Conservation (phyloP, 495 filamentous ascomycete species). For the Lepraria neglecta region DNA sequence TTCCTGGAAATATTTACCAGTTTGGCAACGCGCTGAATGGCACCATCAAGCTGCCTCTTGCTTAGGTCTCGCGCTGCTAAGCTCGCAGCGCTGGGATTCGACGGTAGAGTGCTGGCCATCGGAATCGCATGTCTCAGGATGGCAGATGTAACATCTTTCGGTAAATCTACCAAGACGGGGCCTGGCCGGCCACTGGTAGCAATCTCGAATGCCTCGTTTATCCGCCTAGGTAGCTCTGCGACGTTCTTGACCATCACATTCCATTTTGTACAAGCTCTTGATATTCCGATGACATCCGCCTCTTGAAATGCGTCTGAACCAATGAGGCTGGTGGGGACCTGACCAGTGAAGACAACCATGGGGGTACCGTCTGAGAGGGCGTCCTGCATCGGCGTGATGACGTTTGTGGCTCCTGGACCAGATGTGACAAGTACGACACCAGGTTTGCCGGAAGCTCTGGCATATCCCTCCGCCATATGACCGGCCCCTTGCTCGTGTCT, state of each 20-base stretch:
- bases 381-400: slow-evolving; percentile 58
- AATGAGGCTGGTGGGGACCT: slow-evolving; percentile 50
- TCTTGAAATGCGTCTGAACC: slow-evolving; percentile 60
- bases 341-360: slow-evolving; percentile 56
- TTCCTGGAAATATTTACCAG: slow-evolving; percentile 56
- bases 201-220: slow-evolving; percentile 60
- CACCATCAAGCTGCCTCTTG: slow-evolving; percentile 41
- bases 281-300: slow-evolving; percentile 56
- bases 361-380: slow-evolving; percentile 57
- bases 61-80: slow-evolving; percentile 46
- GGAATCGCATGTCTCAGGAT: slow-evolving; percentile 49
- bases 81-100: slow-evolving; percentile 50
- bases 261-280: slow-evolving; percentile 60
- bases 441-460: slow-evolving; percentile 51
- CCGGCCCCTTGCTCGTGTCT: slow-evolving; percentile 60
- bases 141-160: slow-evolving; percentile 53
- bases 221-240: slow-evolving; percentile 51
- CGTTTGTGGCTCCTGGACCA: slow-evolving; percentile 58
- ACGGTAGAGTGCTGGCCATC: slow-evolving; percentile 48
- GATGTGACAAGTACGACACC: slow-evolving; percentile 60
- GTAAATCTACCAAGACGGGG: slow-evolving; percentile 56
- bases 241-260: slow-evolving; percentile 58
- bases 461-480: slow-evolving; percentile 60
- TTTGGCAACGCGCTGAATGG: slow-evolving; percentile 47
- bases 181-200: slow-evolving; percentile 54